Base-by-base conservation (phyloP, 345 rosid genomes). In the Dipteronia dyeriana region DNA sequence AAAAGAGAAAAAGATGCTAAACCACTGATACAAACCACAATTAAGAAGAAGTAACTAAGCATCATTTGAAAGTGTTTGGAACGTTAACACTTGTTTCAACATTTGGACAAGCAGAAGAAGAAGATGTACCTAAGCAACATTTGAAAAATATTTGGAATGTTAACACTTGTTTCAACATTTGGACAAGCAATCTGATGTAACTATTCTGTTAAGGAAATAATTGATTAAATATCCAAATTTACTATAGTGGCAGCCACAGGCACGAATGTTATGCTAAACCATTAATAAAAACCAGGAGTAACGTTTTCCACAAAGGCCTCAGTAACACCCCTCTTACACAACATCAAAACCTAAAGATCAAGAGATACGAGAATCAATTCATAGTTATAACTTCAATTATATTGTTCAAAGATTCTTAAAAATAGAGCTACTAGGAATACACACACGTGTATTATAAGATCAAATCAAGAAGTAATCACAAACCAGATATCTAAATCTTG, bases 401-500 rank as follows among this genome's bases (percentile, higher is more conserved):
- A 53, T 22, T 57, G 65, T 56, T n/a, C 39, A 25, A 43, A 17
- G 26, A 62, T 62, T 25, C 43, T 51, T 38, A 12, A 5, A n/a
- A 25, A 10, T 9, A 29, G 6, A 26, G 49, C 10, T 72, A 38
- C 45, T 12, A 26, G 38, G 8, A 38, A 49, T 22, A 75, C 19
- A 68, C 14, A 43, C 57, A 76, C 23, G 61, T 54, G 56, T 31
- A 79, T 38, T 22, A 79, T 12, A 82, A 66, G 43, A 66, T 3
- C 75, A 31, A 41, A 62, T 62, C 7, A 80, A 63, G 9, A 70
- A 3, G 31, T 10, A 38, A 70, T 16, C 23, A 79, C 88, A 57
- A 84, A 95, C 98, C 98, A 31, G 78, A 87, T 72, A 82, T 88
- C 85, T 54, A 85, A 66, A 71, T 81, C 84, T 16, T 81, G 84